Evolutionary conservation across 805 yeast species (phyloP).

Genomic region (Metschnikowia gelsemii): DNA sequence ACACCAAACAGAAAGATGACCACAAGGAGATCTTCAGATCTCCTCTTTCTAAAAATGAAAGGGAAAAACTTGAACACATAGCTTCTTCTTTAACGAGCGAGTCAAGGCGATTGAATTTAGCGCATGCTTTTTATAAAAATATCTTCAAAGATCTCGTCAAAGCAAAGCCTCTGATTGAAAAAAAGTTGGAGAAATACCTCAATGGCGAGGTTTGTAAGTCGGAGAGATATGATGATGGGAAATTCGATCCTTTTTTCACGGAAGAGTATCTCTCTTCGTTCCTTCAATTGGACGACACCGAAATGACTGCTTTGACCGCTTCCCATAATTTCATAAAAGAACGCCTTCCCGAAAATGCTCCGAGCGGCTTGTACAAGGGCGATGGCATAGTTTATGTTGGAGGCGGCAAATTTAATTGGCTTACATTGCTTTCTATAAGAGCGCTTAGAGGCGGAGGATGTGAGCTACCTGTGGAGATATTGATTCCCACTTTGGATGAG

Average conservation of each 20-base stretch:
- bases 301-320: constrained; percentile 42
- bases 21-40: constrained; percentile 1
- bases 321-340: constrained; percentile 50
- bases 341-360: constrained; percentile 43
- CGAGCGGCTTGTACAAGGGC: constrained; percentile 38
- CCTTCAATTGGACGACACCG: constrained; percentile 44
- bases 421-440: constrained; percentile 62
- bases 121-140: constrained; percentile 42
- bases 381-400: constrained; percentile 71
- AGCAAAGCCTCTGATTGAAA: constrained; percentile 45
- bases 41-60: constrained; percentile 1
- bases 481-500: constrained; percentile 68
- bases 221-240: constrained; percentile 37
- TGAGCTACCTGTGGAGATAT: constrained; percentile 74
- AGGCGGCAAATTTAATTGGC: constrained; percentile 76
- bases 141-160: constrained; percentile 43
- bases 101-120: constrained; percentile 22
- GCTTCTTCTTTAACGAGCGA: constrained; percentile 7
- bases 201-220: constrained; percentile 16
- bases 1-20: neutral
- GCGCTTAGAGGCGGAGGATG: constrained; percentile 67
- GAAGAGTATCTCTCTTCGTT: constrained; percentile 53
- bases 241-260: constrained; percentile 39
- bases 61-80: constrained; percentile 17
- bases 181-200: constrained; percentile 44